Base-by-base conservation (phyloP, 495 filamentous ascomycete species). In the Aspergillus funiculosus region DNA sequence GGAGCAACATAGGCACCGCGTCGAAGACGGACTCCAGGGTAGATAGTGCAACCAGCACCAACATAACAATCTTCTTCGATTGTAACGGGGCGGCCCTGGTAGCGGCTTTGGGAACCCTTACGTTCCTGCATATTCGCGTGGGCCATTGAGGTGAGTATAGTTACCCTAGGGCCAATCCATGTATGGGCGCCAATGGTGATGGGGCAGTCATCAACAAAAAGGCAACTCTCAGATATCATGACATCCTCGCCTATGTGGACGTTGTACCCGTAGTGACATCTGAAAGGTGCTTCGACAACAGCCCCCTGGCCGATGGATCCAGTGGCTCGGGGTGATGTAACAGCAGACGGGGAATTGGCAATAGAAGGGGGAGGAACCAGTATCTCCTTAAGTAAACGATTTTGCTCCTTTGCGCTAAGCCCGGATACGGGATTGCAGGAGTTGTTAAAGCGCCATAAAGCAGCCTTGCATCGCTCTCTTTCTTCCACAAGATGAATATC, bases 261-360 rank as follows among this genome's bases (percentile, higher is more conserved):
- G 56, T 98, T 96, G 58, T 95, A 95, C 2, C 92, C 92, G 57
- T 96, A 98, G 56, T 95, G 89, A 63, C 92, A 97, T 26, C 73
- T 82, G 61, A 98, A 97, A 9, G 92, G 91, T 2, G 87, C 81
- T 48, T 96, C 89, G 29, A 98, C 86, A 28, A 81, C 74, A 6
- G 86, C 83, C 38, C 86, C 79, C 29, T 83, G 76, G 15, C 88
- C 87, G 14, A 94, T 81, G 24, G 76, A 75, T n/a, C 85, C 85
- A 4, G 45, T 35, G 14, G 60, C 54, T 20, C 59, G 62, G 28
- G 58, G 42, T 6, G 43, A 71, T 53, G 48, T 71, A 28, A 50
- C 53, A 54, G 32, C 72, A 56, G 50, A 75, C 54, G 46, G 78
- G 48, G 48, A 78, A 72, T 48, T 71, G 56, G 50, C 60, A 29